Evolutionary conservation across 2,329 filamentous ascomycete species (phyloP).

Genomic region (Cytospora piceicola): DNA sequence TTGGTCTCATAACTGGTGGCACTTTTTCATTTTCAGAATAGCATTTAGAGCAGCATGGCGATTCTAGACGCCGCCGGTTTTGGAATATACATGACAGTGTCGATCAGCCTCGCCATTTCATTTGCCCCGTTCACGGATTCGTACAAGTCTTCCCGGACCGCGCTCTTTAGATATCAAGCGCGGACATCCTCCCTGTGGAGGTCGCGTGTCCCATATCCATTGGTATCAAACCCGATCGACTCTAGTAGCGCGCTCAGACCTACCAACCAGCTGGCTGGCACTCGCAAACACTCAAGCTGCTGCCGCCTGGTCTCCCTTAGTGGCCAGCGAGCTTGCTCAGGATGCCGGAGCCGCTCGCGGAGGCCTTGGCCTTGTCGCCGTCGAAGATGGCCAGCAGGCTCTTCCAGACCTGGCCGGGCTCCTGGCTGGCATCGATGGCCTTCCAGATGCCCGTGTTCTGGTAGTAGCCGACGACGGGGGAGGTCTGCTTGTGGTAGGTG

Average conservation of each 20-base stretch:
- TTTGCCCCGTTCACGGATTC: background rate
- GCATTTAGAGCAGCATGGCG: slow-evolving; percentile 14
- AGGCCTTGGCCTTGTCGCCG: slow-evolving; percentile 58
- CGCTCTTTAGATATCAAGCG: background rate
- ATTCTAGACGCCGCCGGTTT: slow-evolving; percentile 11
- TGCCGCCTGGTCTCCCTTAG: slow-evolving; percentile 18
- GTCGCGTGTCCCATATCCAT: background rate
- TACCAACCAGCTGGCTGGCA: background rate
- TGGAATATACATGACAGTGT: slow-evolving; percentile 20
- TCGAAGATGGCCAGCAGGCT: slow-evolving; percentile 85
- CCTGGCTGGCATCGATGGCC: slow-evolving; percentile 92
- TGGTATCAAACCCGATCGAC: background rate
- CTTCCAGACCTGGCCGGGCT: slow-evolving; percentile 95
- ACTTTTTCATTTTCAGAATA: slow-evolving; percentile 2
- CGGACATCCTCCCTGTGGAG: background rate
- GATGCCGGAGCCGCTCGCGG: slow-evolving; percentile 43
- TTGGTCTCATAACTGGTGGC: background rate
- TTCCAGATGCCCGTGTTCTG: slow-evolving; percentile 97
- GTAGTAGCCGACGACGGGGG: slow-evolving; percentile 94
- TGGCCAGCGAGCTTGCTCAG: slow-evolving; percentile 46
- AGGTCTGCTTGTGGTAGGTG: slow-evolving; percentile 93
- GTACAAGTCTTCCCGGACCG: background rate
- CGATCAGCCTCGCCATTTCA: slow-evolving; percentile 2
- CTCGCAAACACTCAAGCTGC: background rate
- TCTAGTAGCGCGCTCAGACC: background rate